Base-by-base conservation (phyloP, 78 protist species). In the Monocercomonoides exilis region DNA sequence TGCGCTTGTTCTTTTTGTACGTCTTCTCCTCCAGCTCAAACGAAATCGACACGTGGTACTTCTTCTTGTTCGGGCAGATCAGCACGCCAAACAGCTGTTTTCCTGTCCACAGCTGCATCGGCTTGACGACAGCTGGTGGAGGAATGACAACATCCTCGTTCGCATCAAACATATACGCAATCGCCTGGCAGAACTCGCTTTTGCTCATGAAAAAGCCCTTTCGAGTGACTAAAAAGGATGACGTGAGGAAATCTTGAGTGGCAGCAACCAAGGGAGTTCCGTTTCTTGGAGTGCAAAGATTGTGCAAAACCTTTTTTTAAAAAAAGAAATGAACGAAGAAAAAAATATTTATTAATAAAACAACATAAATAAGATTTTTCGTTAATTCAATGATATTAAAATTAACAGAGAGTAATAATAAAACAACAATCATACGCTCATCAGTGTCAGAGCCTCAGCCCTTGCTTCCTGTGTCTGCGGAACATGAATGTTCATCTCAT, bases 21-120 rank as follows among this genome's bases (percentile, higher is more conserved):
- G 2, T 35, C 2, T 87, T 77, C 82, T 79, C 82, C 82, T 79
- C 36, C 82, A 79, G 4, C 11, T 79, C 82, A 6, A 79, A 21
- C 43, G 6, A 38, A 41, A 79, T 29, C 45, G 6, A 6, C 0
- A 85, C 91, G 1, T 43, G 82, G n/a, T n/a, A n/a, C 0, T 82
- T 34, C 77, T 70, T 29, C 29, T 41, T n/a, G 33, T 89, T 88
- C 35, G 96, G 98, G 36, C 90, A 1, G 81, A 89, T 2, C 0
- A 96, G 21, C 3, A 95, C 87, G 35, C 63, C 79, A 80, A 94
- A 91, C 35, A 96, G 38, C 88, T 99, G 99, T 87, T 99, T 99
- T 2, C 99, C 99, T 2, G 99, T 97, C 99, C 99, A 98, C 90
- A 98, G 82, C 77, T 91, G 95, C 29, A 93, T 81, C 2, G 99